Conservation (phyloP, 345 rosid genomes). For the Gossypium raimondii region DNA sequence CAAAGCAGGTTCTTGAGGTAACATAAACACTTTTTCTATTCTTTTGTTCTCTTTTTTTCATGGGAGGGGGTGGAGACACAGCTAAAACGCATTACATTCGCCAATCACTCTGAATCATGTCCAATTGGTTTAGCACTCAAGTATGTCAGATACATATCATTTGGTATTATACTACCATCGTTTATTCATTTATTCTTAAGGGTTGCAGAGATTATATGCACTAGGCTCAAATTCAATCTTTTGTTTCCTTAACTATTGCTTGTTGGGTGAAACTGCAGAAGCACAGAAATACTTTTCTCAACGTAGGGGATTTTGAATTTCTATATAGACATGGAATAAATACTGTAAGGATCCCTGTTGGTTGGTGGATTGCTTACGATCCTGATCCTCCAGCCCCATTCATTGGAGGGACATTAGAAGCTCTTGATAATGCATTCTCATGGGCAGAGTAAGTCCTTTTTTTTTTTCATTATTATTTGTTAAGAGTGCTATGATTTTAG, state of each 20-base stretch:
- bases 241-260: not conserved
- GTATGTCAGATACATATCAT: not conserved
- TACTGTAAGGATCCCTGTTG: slow-evolving; percentile 65
- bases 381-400: slow-evolving; percentile 71
- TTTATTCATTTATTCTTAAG: not conserved
- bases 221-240: not conserved
- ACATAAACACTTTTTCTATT: not conserved
- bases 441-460: slow-evolving; percentile 65
- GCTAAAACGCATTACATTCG: not conserved
- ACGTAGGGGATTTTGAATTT: slow-evolving; percentile 56
- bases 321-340: slow-evolving; percentile 59
- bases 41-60: too few species aligned
- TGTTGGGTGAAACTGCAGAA: slow-evolving; percentile 36
- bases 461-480: slow-evolving; percentile 21
- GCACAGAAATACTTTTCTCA: slow-evolving; percentile 54
- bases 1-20: slow-evolving; percentile 63
- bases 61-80: not conserved
- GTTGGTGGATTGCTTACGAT: slow-evolving; percentile 85
- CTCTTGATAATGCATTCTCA: slow-evolving; percentile 66
- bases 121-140: not conserved
- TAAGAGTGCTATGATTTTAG: not conserved
- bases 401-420: slow-evolving; percentile 57
- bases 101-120: not conserved
- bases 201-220: not conserved
- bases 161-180: not conserved